These are phyloP conservation scores for Phytophthora megakarya DNA, from an alignment of 352 stramenopile species.

Conservation along the genomic window DNA sequence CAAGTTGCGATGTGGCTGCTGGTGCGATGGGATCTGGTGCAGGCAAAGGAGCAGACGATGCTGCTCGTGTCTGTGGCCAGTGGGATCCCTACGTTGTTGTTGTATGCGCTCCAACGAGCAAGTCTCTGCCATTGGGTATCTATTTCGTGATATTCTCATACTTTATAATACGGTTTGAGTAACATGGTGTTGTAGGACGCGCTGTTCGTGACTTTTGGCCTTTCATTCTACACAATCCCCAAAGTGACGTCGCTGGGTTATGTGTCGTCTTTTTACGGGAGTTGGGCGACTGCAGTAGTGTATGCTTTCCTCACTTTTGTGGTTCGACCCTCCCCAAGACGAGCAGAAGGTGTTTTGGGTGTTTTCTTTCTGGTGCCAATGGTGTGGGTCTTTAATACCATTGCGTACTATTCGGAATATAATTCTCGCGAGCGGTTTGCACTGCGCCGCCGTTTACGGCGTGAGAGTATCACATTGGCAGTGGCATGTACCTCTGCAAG, in stretches of 20 bases:
- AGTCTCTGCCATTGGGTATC: constrained; percentile 82
- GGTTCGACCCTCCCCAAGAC: constrained; percentile 47
- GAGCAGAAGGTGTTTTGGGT: constrained; percentile 60
- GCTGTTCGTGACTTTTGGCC: constrained; percentile 81
- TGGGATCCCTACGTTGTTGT: constrained; percentile 66
- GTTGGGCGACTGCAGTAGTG: constrained; percentile 62
- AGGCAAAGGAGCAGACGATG: constrained; percentile 72
- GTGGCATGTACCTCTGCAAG: constrained; percentile 59
- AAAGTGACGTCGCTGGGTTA: constrained; percentile 86
- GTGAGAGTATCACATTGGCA: constrained; percentile 80
- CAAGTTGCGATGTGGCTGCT: constrained; percentile 79
- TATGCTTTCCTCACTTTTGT: constrained; percentile 63
- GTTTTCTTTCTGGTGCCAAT: constrained; percentile 75
- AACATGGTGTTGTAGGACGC: constrained; percentile 51
- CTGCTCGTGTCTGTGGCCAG: constrained; percentile 75
- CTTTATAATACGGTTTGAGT: constrained; percentile 2
- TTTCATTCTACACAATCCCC: constrained; percentile 87
- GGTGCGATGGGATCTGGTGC: constrained; percentile 73
- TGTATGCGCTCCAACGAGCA: constrained; percentile 72
- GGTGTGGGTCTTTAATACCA: constrained; percentile 85
- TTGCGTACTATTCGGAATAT: constrained; percentile 88
- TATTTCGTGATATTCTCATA: constrained; percentile 1
- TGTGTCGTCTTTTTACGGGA: constrained; percentile 73
- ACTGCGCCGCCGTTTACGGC: constrained; percentile 62
- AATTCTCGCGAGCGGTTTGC: constrained; percentile 83